phyloP scores from a whole-genome alignment of 805 yeast species.

The Scheffersomyces ergatensis region DNA sequence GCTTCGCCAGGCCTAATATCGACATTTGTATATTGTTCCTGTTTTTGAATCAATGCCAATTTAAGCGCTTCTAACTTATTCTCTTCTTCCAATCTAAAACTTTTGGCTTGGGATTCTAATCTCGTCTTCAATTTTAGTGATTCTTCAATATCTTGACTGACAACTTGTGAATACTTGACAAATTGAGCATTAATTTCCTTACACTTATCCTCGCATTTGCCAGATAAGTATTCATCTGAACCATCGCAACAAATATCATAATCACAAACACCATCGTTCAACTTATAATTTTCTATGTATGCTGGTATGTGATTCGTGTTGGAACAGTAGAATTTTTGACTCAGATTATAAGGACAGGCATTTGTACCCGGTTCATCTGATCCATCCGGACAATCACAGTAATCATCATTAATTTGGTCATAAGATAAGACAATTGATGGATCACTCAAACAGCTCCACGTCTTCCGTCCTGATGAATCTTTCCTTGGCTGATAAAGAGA shows the following conservation, averaged over 20 bases:
- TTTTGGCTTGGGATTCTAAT: slow-evolving; percentile 17
- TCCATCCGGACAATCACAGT: slow-evolving; percentile 97
- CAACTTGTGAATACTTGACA: slow-evolving; percentile 9
- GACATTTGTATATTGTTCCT: slow-evolving; percentile 1
- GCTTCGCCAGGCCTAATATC: background rate
- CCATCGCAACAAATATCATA: slow-evolving; percentile 92
- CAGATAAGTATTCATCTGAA: slow-evolving; percentile 64
- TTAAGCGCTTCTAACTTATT: slow-evolving; percentile 5
- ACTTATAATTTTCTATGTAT: slow-evolving; percentile 61
- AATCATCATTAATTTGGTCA: slow-evolving; percentile 77
- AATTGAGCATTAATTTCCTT: slow-evolving; percentile 44
- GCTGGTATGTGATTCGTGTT: slow-evolving; percentile 69
- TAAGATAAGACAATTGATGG: slow-evolving; percentile 62
- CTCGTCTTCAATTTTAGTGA: slow-evolving; percentile 28
- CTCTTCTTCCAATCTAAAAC: slow-evolving; percentile 11
- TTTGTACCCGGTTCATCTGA: slow-evolving; percentile 95
- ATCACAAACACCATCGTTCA: slow-evolving; percentile 92
- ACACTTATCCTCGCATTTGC: slow-evolving; percentile 57
- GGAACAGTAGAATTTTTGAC: slow-evolving; percentile 60
- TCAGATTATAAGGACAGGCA: slow-evolving; percentile 56
- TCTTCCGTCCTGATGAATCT: slow-evolving; percentile 31
- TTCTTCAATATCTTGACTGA: slow-evolving; percentile 13
- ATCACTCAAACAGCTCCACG: slow-evolving; percentile 68
- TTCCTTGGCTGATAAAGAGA: slow-evolving; percentile 49
- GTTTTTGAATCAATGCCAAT: slow-evolving; percentile 2